These are phyloP conservation scores for Dactylellina cionopaga DNA, from an alignment of 2,329 filamentous ascomycete genomes.

Conservation along the genomic window DNA sequence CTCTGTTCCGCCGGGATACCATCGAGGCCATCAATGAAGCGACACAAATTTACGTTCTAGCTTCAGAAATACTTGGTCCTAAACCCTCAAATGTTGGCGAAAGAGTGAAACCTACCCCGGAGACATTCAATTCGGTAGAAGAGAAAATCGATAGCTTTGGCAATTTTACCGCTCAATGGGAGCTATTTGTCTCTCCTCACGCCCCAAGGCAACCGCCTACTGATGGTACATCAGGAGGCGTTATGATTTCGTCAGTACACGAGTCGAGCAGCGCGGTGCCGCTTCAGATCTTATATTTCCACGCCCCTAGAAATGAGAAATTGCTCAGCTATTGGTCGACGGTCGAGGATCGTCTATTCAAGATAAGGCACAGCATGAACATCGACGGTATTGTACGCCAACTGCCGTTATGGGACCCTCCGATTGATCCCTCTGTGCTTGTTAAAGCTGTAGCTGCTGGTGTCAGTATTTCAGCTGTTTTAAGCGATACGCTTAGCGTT, in stretches of 20 bases:
- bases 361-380: constrained; percentile 59
- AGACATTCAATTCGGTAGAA: not conserved
- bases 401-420: constrained; percentile 58
- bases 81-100: not conserved
- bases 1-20: constrained; percentile 55
- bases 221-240: too few relatives aligned
- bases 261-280: too few relatives aligned
- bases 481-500: constrained; percentile 39
- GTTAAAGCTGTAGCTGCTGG: constrained; percentile 54
- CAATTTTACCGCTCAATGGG: constrained; percentile 8
- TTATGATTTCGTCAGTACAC: constrained; percentile 42
- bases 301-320: constrained; percentile 43
- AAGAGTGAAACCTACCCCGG: not conserved
- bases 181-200: too few relatives aligned
- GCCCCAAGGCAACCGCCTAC: too few relatives aligned
- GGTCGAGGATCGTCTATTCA: constrained; percentile 60
- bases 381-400: constrained; percentile 57
- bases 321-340: not conserved
- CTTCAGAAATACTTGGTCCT: constrained; percentile 56
- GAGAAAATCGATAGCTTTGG: constrained; percentile 1
- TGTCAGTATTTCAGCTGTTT: constrained; percentile 54
- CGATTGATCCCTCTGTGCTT: constrained; percentile 57
- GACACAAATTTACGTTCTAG: constrained; percentile 57
- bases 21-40: constrained; percentile 58
- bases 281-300: constrained; percentile 42